Evolutionary conservation across 208 protist genomes (phyloP).

Genomic region (Crithidia mellificae): DNA sequence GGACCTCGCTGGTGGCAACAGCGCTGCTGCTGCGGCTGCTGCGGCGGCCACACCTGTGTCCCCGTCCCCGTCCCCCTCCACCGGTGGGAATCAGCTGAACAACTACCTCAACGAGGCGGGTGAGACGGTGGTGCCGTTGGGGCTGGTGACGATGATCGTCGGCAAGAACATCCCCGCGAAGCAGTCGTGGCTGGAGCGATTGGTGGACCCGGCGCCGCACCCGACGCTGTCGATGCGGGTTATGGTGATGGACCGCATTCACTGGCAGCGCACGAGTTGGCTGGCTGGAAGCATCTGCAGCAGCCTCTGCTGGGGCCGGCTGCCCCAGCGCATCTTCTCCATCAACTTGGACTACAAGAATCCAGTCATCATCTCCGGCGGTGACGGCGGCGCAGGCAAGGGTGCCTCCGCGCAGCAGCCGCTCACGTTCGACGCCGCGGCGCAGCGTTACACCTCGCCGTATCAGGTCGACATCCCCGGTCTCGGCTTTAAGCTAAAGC

Average conservation of each 20-base stretch:
- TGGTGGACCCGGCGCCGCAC: constrained; percentile 74
- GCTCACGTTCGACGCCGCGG: constrained; percentile 42
- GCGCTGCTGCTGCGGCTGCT: neutral
- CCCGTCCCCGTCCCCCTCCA: constrained; percentile 20
- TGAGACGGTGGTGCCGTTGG: constrained; percentile 61
- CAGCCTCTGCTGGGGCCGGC: constrained; percentile 74
- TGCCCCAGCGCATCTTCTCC: constrained; percentile 78
- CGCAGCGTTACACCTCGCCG: constrained; percentile 49
- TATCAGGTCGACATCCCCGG: constrained; percentile 63
- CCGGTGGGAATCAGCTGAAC: constrained; percentile 41
- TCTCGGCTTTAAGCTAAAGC: constrained; percentile 52
- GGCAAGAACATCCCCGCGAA: constrained; percentile 66
- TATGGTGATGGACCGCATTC: constrained; percentile 77
- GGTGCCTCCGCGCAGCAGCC: constrained; percentile 7
- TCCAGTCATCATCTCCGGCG: constrained; percentile 53
- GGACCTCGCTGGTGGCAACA: too few relatives aligned
- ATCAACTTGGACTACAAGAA: constrained; percentile 77
- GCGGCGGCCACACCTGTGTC: neutral
- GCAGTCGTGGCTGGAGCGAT: constrained; percentile 53
- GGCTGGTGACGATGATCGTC: constrained; percentile 76
- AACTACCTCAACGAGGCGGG: constrained; percentile 44
- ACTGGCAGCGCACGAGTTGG: constrained; percentile 87
- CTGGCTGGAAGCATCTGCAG: constrained; percentile 68
- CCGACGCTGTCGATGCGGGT: constrained; percentile 72
- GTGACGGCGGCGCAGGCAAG: neutral